phyloP scores from a whole-genome alignment of 441 rosid species.

The Kokia cookei region DNA sequence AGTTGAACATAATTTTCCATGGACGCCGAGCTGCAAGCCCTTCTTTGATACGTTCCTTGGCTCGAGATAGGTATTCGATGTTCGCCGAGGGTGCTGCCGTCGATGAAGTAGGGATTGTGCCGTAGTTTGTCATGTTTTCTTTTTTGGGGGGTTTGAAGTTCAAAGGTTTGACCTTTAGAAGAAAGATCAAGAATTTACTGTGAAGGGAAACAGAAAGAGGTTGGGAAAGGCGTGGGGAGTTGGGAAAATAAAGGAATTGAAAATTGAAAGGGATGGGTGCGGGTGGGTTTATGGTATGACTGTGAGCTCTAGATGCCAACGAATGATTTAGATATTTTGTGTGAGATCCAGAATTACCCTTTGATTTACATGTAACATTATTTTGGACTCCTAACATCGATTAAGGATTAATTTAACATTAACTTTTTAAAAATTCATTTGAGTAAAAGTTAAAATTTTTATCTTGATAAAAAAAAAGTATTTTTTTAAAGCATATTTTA shows the following conservation, averaged over 20 bases:
- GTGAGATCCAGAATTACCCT: neutral
- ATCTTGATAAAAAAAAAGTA: too few relatives aligned
- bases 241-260: neutral
- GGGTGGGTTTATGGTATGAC: neutral
- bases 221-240: too few relatives aligned
- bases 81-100: slow-evolving; percentile 23
- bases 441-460: too few relatives aligned
- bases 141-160: neutral
- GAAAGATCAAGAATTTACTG: neutral
- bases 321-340: neutral
- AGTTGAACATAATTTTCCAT: slow-evolving; percentile 46
- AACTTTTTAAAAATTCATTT: too few relatives aligned
- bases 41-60: slow-evolving; percentile 51
- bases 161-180: slow-evolving; percentile 10
- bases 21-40: slow-evolving; percentile 51
- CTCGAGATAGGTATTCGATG: slow-evolving; percentile 47
- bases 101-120: slow-evolving; percentile 68
- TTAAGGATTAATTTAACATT: too few relatives aligned
- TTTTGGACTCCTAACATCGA: too few relatives aligned
- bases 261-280: neutral
- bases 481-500: too few relatives aligned
- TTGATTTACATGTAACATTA: too few relatives aligned
- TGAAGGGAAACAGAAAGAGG: neutral
- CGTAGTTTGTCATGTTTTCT: slow-evolving; percentile 51
- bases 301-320: neutral